A percentile compares a stretch with the other conserved stretches of the same genome.
Evolutionary conservation across 306 rosid species (phyloP).

Genomic region (Cicer yamashitae): DNA sequence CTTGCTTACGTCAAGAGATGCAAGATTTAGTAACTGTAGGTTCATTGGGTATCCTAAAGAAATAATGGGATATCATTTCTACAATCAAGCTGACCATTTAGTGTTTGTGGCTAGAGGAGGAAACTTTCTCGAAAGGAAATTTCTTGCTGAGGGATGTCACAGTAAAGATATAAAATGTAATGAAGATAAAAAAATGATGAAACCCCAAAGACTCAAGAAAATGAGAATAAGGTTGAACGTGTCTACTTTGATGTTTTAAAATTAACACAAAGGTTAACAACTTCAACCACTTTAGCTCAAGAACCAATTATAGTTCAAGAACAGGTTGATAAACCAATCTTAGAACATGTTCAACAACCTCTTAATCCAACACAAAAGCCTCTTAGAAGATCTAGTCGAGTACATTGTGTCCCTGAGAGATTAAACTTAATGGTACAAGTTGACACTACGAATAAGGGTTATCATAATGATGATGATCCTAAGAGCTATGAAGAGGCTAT

Average conservation of each 20-base stretch:
- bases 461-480: not conserved
- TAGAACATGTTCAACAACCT: not conserved
- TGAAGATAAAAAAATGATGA: not conserved
- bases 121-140: not conserved
- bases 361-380: not conserved
- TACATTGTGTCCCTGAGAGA: not conserved
- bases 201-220: not conserved
- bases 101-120: slow-evolving; percentile 2
- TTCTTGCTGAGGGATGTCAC: not conserved
- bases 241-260: not conserved
- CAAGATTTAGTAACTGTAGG: not conserved
- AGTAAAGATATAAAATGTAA: not conserved
- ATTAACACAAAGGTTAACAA: not conserved
- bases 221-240: not conserved
- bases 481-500: not conserved
- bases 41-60: slow-evolving; percentile 21
- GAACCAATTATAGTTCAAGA: too few relatives aligned
- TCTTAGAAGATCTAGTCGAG: not conserved
- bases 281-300: too few relatives aligned
- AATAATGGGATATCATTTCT: slow-evolving; percentile 6
- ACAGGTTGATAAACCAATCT: not conserved
- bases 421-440: too few relatives aligned
- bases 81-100: not conserved
- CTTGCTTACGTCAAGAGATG: not conserved
- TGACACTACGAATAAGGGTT: too few relatives aligned